Conservation (phyloP, 768 basidiomycete species). For the Tylopilus sp. region DNA sequence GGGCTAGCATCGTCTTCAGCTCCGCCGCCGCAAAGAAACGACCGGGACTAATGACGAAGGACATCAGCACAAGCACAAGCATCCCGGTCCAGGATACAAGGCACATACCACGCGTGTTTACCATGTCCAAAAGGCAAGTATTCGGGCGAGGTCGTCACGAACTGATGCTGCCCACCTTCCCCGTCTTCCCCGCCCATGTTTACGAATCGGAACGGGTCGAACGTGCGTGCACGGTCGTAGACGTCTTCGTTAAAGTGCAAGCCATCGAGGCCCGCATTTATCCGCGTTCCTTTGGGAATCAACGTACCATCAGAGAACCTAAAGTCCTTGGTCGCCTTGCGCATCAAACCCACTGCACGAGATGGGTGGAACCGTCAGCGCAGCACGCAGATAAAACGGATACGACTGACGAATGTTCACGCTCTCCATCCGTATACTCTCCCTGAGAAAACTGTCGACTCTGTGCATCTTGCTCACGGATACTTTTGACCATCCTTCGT, state of each 20-base stretch:
- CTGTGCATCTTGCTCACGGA: not conserved
- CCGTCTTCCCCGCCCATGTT: conserved; percentile 32
- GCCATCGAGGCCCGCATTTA: conserved; percentile 13
- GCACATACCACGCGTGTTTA: conserved; percentile 27
- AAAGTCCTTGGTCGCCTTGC: conserved; percentile 31
- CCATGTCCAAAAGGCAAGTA: conserved; percentile 39
- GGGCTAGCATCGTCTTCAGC: not conserved
- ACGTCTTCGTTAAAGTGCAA: conserved; percentile 17
- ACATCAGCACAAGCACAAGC: not conserved
- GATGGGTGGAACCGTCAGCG: not conserved
- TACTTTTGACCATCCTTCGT: not conserved
- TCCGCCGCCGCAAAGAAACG: not conserved
- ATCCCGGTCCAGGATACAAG: not conserved
- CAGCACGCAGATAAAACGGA: no score
- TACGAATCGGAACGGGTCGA: conserved; percentile 50
- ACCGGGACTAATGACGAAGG: not conserved
- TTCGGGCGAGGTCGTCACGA: conserved; percentile 31
- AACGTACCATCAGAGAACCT: conserved; percentile 39
- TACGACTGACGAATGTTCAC: not conserved
- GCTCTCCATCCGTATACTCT: not conserved
- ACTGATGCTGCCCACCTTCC: conserved; percentile 33
- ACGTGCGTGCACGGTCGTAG: conserved; percentile 35
- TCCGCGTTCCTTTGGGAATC: conserved; percentile 31
- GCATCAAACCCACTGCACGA: conserved; percentile 25
- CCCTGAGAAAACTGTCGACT: not conserved